Evolutionary conservation across 148 eudicot species (phyloP).

Genomic region (Nyssa sinensis): DNA sequence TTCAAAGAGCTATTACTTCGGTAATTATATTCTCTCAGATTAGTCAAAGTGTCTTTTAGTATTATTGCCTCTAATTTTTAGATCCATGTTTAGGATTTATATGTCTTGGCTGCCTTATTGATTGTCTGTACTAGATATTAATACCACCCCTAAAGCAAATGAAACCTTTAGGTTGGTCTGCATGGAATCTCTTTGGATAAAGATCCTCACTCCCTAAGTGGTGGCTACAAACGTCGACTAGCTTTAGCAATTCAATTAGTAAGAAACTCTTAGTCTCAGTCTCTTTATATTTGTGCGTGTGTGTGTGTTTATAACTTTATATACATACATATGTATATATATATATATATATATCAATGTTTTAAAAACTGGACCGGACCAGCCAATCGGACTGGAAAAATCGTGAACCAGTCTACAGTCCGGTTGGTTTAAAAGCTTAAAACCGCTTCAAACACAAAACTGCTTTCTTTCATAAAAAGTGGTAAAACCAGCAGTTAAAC

Average conservation of each 20-base stretch:
- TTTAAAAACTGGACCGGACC: no score
- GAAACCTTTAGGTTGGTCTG: slow-evolving; percentile 68
- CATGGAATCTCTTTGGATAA: slow-evolving; percentile 80
- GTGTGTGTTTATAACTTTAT: no score
- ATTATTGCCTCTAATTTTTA: not conserved
- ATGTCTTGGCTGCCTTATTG: not conserved
- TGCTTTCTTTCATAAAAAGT: no score
- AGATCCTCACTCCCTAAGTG: slow-evolving; percentile 93
- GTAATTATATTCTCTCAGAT: slow-evolving; percentile 34
- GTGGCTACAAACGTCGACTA: slow-evolving; percentile 95
- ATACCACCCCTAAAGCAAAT: slow-evolving; percentile 1
- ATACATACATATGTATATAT: not conserved
- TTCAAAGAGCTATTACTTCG: slow-evolving; percentile 74
- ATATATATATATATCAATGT: not conserved
- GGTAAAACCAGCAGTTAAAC: no score
- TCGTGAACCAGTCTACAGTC: no score
- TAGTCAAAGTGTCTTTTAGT: not conserved
- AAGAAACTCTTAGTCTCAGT: slow-evolving; percentile 23
- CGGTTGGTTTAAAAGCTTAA: no score
- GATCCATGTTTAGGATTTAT: not conserved
- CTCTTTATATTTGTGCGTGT: not conserved
- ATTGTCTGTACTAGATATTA: not conserved
- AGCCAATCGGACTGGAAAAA: no score
- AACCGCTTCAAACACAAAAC: no score
- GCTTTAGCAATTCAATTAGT: slow-evolving; percentile 95